Base-by-base conservation (phyloP, 176 grass and related monocot species). In the Oryza brachyantha region DNA sequence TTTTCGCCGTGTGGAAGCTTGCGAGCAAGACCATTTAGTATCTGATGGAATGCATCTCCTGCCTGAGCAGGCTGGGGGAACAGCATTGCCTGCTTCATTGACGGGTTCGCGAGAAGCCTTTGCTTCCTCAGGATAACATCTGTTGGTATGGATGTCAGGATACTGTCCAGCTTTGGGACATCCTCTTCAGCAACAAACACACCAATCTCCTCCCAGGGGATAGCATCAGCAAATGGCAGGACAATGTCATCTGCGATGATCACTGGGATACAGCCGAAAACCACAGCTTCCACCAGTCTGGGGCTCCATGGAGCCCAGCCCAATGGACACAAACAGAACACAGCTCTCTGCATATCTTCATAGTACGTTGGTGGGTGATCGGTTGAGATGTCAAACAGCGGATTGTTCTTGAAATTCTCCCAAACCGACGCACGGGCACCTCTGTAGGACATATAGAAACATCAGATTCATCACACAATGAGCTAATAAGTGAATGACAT, bases 281-380 rank as follows among this genome's bases (percentile, higher is more conserved):
- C 86, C 39, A 97, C 92, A 0, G 89, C 95, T 61, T 97, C 95
- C 38, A 94, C 92, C n/a, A 94, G 67, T 8, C 95, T 81, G 31
- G 95, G 95, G 29, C 95, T 97, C 95, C 95, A 97, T 58, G 95
- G 95, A 43, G 95, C 95, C 95, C 92, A 97, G 22, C 95, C 95
- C 73, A 97, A 70, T 27, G 95, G 95, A 61, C 95, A 97, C 55
- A 97, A 10, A 77, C 95, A 97, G 86, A 97, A 97, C 39, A 97
- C 82, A 1, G 95, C 79, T 5, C 92, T 76, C 74, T 97, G 95
- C 95, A 97, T 97, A 69, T 97, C 95, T 79, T 97, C 95, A 0
- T 97, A 97, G 83, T 97, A 97, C 0, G 91, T 94, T 0, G 87
- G 85, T 11, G 95, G 95, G 61, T 97, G 95, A 25, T 90, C 92